Conservation (phyloP, 2,329 filamentous ascomycete species). For the Penicillium corylophilum region DNA sequence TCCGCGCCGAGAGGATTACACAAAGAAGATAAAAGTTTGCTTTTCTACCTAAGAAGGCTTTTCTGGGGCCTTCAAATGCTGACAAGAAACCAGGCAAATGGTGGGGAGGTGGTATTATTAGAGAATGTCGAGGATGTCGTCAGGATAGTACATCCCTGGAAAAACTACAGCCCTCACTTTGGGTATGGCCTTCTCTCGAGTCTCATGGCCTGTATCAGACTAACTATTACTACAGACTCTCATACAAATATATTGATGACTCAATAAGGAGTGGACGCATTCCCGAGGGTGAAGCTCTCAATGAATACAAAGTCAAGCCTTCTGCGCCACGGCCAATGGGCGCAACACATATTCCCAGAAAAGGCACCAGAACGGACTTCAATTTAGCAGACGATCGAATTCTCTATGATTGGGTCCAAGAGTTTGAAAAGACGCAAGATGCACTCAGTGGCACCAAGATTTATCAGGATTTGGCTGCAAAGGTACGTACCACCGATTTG, state of each 20-base stretch:
- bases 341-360: slow-evolving; percentile 38
- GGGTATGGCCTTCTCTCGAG: slow-evolving; percentile 37
- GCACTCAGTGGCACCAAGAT: slow-evolving; percentile 44
- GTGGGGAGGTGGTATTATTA: slow-evolving; percentile 52
- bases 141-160: slow-evolving; percentile 58
- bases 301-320: slow-evolving; percentile 50
- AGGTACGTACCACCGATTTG: slow-evolving; percentile 27
- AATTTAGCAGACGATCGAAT: slow-evolving; percentile 47
- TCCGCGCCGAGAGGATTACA: slow-evolving; percentile 50
- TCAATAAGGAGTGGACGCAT: slow-evolving; percentile 52
- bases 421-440: slow-evolving; percentile 31
- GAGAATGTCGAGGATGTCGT: slow-evolving; percentile 57
- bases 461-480: slow-evolving; percentile 44
- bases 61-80: not conserved
- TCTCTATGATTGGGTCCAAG: slow-evolving; percentile 46
- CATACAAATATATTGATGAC: slow-evolving; percentile 58
- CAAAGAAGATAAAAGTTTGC: slow-evolving; percentile 49
- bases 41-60: not conserved
- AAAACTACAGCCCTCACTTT: slow-evolving; percentile 49
- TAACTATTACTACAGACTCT: slow-evolving; percentile 41
- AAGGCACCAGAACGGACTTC: slow-evolving; percentile 33
- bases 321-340: slow-evolving; percentile 46
- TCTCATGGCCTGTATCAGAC: slow-evolving; percentile 2
- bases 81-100: slow-evolving; percentile 46
- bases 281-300: slow-evolving; percentile 41